Base-by-base conservation (phyloP, 805 yeast genomes). In the Candida mattraensis region DNA sequence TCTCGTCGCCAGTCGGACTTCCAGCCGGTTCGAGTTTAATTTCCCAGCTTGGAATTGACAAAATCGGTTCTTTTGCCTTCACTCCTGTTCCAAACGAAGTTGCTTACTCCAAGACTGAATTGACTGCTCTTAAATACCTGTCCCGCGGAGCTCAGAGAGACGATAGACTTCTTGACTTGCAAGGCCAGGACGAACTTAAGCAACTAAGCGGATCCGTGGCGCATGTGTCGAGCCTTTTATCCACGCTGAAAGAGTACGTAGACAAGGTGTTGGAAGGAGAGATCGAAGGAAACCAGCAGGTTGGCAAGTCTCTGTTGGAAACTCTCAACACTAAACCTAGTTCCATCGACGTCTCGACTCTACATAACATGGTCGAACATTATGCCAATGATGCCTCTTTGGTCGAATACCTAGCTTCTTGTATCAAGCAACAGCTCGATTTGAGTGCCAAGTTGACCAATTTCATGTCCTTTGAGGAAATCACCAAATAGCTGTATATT, bases 341-440 rank as follows among this genome's bases (percentile, higher is more conserved):
- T 39, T 69, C 77, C 39, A 58, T 69, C 43, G 69, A 75, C 44
- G 51, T 69, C 44, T 76, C 73, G 28, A 70, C 70, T 33, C 68
- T 83, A 51, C 77, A 75, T 54, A 62, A 69, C 45, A 71, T 79
- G 44, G 78, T 86, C 70, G 78, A 76, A 56, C 70, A 75, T 23
- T 88, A 85, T 58, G 69, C 81, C 56, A 87, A 85, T 60, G 95
- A 87, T 53, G 79, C 87, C 27, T 70, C 84, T 43, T 76, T 87
- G 78, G 74, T 87, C 45, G 91, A 85, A 57, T 84, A 82, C 57
- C 72, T 87, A 62, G 82, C 95, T 39, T 78, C 82, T 48, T 84
- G 93, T 37, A 79, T 87, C 51, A 85, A 83, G 66, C 83, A 87
- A 45, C 96, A 87, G 66, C 72, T 86, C 46, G 89, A 83, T 58